These are phyloP conservation scores for Kazachstania taianensis DNA, from an alignment of 805 yeast species.

Conservation along the genomic window DNA sequence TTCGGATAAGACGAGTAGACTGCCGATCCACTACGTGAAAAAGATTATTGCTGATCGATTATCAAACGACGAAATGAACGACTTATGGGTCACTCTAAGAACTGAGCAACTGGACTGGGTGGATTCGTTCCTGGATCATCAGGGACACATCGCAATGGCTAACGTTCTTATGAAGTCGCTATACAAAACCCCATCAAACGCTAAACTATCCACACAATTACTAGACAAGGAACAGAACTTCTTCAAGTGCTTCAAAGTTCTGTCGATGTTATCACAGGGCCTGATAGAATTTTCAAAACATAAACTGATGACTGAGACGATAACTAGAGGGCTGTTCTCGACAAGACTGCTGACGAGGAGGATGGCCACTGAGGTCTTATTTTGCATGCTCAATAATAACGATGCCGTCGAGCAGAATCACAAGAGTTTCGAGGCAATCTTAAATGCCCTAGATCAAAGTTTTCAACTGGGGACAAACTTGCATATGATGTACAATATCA, in stretches of 20 bases:
- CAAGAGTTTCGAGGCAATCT: slow-evolving; percentile 36
- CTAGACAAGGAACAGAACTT: slow-evolving; percentile 66
- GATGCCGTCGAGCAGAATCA: too few relatives aligned
- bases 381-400: slow-evolving; percentile 43
- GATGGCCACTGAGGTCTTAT: slow-evolving; percentile 68
- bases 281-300: slow-evolving; percentile 20
- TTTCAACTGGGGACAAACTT: slow-evolving; percentile 20
- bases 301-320: slow-evolving; percentile 42
- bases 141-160: slow-evolving; percentile 73
- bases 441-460: slow-evolving; percentile 29
- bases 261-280: slow-evolving; percentile 22
- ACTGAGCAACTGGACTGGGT: slow-evolving; percentile 88
- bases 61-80: slow-evolving; percentile 60
- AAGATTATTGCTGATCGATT: slow-evolving; percentile 61
- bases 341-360: slow-evolving; percentile 67
- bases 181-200: slow-evolving; percentile 19
- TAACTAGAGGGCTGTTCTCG: slow-evolving; percentile 65
- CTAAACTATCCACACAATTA: slow-evolving; percentile 31
- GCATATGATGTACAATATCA: slow-evolving; percentile 17
- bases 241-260: slow-evolving; percentile 65
- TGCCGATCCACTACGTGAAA: slow-evolving; percentile 71
- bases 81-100: slow-evolving; percentile 82
- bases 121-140: slow-evolving; percentile 57
- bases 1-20: slow-evolving; percentile 29
- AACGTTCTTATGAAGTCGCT: slow-evolving; percentile 47